Evolutionary conservation across 768 basidiomycete genomes (phyloP), one percentile per base, ranked within the genome.

Genomic region (Kwoniella botswanensis): DNA sequence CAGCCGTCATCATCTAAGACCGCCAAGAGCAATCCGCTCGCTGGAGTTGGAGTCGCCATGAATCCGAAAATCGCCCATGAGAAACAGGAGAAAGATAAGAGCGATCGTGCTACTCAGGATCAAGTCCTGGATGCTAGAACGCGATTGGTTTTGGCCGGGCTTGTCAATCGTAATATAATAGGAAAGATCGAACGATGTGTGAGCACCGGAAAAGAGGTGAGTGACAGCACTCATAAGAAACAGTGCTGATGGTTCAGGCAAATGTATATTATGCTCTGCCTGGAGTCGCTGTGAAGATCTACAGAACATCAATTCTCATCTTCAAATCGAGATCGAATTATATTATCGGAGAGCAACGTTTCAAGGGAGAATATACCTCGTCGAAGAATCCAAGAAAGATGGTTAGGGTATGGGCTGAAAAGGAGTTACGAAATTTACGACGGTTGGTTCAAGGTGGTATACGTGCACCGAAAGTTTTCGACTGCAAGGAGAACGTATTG

Each of bases 281-380:
- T 44, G 59, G 76, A 68, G 15, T 97, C 54, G 97, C 97, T 0
- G 88, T 98, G 70, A 99, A 99, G 83, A 94, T 99, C 70, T 99
- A 95, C 87, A 97, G 98, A 82, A 99, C 97, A 1, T 97, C 94
- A 26, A 98, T 99, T 73, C 89, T 99, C 10, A 87, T 94, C 10
- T 99, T 99, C 87, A 96, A 98, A 83, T 93, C 98, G 74, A 89
- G 97, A n/a, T 93, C 95, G 77, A 91, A 92, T 68, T 99, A 99
- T 83, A 94, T 98, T 52, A 90, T 92, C 0, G 97, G 97, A 62
- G 96, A 98, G 83, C 90, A 92, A 82, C 90, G 97, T n/a, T 98
- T 98, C 86, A 88, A 93, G 59, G 88, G 90, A 67, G 95, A 95
- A 26, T 85, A 85, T 68, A 86, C 86, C 79, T 90, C 91, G 9